These are phyloP conservation scores for Akanthomyces lecanii DNA, from an alignment of 2,329 filamentous ascomycete species.

Conservation along the genomic window DNA sequence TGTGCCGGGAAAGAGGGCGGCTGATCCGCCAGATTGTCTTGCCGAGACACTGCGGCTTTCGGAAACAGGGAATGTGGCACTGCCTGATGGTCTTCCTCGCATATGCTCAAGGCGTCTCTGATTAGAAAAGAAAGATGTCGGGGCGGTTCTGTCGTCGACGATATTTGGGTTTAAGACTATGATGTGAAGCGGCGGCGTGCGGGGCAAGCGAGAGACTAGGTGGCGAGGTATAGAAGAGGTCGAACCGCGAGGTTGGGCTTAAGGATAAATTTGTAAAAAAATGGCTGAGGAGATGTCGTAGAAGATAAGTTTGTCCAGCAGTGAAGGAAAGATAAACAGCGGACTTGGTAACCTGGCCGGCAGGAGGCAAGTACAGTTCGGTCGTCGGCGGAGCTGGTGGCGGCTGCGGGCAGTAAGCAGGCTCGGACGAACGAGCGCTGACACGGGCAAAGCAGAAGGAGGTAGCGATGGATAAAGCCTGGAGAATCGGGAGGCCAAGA, in stretches of 20 bases:
- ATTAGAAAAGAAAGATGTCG: constrained; percentile 20
- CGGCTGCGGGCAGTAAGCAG: background rate
- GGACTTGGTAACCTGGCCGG: background rate
- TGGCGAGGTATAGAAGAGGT: background rate
- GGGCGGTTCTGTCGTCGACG: background rate
- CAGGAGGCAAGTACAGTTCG: constrained; percentile 3
- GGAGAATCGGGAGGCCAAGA: background rate
- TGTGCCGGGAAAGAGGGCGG: background rate
- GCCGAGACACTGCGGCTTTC: constrained; percentile 21
- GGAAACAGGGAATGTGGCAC: constrained; percentile 22
- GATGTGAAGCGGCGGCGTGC: constrained; percentile 3
- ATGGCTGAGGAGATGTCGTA: background rate
- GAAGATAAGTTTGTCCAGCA: background rate
- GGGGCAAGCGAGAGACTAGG: constrained; percentile 8
- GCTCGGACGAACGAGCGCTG: background rate
- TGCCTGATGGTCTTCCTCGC: constrained; percentile 26
- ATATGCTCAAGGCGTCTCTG: constrained; percentile 26
- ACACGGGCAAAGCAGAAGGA: background rate
- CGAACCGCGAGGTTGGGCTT: background rate
- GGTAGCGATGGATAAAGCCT: background rate
- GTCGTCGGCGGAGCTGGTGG: constrained; percentile 1
- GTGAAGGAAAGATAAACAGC: background rate
- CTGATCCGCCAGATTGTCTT: background rate
- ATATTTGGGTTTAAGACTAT: background rate
- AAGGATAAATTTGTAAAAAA: background rate